These are phyloP conservation scores for Kazachstania martiniae DNA, from an alignment of 805 yeast genomes.

Conservation along the genomic window DNA sequence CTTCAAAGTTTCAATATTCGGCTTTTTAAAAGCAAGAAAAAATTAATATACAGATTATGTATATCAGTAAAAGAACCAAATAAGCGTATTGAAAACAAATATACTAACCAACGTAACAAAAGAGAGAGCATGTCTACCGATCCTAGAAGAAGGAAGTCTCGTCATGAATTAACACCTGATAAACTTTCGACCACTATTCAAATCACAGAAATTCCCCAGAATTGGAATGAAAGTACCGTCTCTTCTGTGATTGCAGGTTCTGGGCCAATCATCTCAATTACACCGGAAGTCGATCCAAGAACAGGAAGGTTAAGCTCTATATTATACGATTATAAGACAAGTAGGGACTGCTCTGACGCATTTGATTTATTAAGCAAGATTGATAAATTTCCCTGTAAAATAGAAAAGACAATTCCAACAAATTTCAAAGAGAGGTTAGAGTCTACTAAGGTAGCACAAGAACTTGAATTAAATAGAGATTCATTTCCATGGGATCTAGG, in stretches of 20 bases:
- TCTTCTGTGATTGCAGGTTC: conserved; percentile 61
- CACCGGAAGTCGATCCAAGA: conserved; percentile 19
- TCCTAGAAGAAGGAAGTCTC: conserved; percentile 25
- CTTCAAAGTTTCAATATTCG: too few species aligned
- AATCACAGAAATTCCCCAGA: conserved; percentile 44
- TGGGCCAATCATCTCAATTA: conserved; percentile 59
- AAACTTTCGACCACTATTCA: conserved; percentile 22
- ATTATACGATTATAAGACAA: conserved; percentile 15
- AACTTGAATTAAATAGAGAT: conserved; percentile 18
- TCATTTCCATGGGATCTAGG: conserved; percentile 23
- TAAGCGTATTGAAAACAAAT: not conserved
- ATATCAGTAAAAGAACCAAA: not conserved
- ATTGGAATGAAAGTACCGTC: conserved; percentile 57
- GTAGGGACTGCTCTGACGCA: conserved; percentile 21
- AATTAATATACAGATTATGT: too few species aligned
- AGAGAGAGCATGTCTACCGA: conserved; percentile 12
- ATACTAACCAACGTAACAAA: not conserved
- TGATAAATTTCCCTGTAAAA: conserved; percentile 19
- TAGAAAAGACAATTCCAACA: conserved; percentile 19
- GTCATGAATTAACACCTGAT: conserved; percentile 26
- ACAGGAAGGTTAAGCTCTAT: conserved; percentile 39
- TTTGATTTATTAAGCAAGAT: conserved; percentile 17
- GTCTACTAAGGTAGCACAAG: conserved; percentile 1
- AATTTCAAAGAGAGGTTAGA: conserved; percentile 10
- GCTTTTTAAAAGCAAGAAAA: too few species aligned